Evolutionary conservation across 139 green algal species (phyloP).

Genomic region (Micractinium sp.): DNA sequence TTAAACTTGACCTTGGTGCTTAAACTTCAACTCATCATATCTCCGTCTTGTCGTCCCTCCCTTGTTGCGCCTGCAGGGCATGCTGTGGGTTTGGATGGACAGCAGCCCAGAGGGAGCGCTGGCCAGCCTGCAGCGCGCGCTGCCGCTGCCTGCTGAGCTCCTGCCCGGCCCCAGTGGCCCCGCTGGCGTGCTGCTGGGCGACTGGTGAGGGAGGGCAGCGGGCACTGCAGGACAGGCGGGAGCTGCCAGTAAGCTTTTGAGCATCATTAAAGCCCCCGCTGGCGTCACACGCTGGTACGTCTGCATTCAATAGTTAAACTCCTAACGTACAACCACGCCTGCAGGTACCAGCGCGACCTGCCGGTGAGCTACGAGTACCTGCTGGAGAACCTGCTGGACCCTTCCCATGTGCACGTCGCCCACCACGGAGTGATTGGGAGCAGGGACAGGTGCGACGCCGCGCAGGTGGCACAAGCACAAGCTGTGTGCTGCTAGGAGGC

Average conservation of each 20-base stretch:
- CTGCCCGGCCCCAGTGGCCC: too few species aligned
- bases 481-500: background rate
- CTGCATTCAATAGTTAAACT: background rate
- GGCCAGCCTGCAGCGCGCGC: background rate
- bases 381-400: slow-evolving; percentile 78
- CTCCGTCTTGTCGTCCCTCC: background rate
- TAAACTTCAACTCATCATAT: too few species aligned
- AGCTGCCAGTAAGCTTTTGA: background rate
- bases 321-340: background rate
- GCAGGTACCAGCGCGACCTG: slow-evolving; percentile 46
- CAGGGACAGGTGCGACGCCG: background rate
- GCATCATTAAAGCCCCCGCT: background rate
- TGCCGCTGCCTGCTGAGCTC: slow-evolving; percentile 27
- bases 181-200: slow-evolving; percentile 13
- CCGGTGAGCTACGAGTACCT: slow-evolving; percentile 55
- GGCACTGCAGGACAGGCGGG: background rate
- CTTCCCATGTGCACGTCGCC: slow-evolving; percentile 72
- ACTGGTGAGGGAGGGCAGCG: slow-evolving; percentile 3
- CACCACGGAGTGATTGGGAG: slow-evolving; percentile 57
- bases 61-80: slow-evolving; percentile 14
- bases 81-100: slow-evolving; percentile 67
- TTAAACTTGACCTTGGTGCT: too few species aligned
- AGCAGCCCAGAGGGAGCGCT: background rate
- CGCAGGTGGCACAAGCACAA: background rate
- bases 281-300: background rate